Percentiles rank a stretch among this genome's conserved stretches.
Evolutionary conservation across 345 rosid genomes (phyloP).

Genomic region (sweet orange (Citrus sinensis)): DVS_A1.0 CM039161.1:7155501-7156000

Average conservation of each 20-base stretch:
- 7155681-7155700: slow-evolving; percentile 58
- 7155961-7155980: slow-evolving; percentile 85
- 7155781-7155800: background rate
- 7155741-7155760: slow-evolving; percentile 25
- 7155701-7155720: slow-evolving; percentile 41
- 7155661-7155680: slow-evolving; percentile 90
- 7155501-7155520: background rate
- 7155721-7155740: slow-evolving; percentile 38
- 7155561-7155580: slow-evolving; percentile 2
- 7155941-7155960: slow-evolving; percentile 99
- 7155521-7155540: slow-evolving; percentile 1
- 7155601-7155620: slow-evolving; percentile 14
- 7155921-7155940: slow-evolving; percentile 90
- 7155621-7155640: slow-evolving; percentile 67
- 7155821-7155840: slow-evolving; percentile 72
- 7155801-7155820: slow-evolving; percentile 8
- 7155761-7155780: background rate
- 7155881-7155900: slow-evolving; percentile 37
- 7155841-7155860: slow-evolving; percentile 63
- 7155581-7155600: slow-evolving; percentile 17
- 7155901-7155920: slow-evolving; percentile 68
- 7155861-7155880: slow-evolving; percentile 43
- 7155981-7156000: slow-evolving; percentile 40
- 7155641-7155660: slow-evolving; percentile 56
- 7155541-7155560: background rate